A percentile compares a stretch with the other conserved stretches of the same genome.
Evolutionary conservation across 306 rosid species (phyloP).

Genomic region (Casuarina glauca): DNA sequence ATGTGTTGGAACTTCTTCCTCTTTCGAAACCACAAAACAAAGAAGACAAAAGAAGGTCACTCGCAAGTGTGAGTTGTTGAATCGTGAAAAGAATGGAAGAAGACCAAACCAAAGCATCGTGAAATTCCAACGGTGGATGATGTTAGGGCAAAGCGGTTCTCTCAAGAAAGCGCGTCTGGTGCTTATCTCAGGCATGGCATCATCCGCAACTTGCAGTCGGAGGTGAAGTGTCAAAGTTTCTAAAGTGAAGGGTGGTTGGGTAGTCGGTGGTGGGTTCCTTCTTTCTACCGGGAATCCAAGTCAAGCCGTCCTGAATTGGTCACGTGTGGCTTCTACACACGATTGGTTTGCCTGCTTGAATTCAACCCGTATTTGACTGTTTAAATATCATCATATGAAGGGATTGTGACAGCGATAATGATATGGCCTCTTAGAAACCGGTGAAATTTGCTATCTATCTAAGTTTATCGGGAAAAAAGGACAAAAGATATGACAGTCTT

Average conservation of each 20-base stretch:
- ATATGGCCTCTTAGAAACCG: too few relatives aligned
- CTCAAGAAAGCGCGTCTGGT: not conserved
- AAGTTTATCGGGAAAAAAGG: too few relatives aligned
- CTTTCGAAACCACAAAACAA: not conserved
- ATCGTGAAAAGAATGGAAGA: not conserved
- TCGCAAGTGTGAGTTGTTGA: not conserved
- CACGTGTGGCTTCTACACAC: not conserved
- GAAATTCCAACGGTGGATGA: not conserved
- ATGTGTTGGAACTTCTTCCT: not conserved
- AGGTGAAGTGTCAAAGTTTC: too few relatives aligned
- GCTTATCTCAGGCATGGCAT: conserved; percentile 5
- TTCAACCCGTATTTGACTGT: not conserved
- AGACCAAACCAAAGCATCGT: not conserved
- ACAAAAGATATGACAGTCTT: too few relatives aligned
- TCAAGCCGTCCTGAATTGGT: not conserved
- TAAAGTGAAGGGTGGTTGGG: too few relatives aligned
- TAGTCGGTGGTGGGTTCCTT: not conserved
- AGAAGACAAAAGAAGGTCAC: not conserved
- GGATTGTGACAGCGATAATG: too few relatives aligned
- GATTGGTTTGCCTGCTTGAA: not conserved
- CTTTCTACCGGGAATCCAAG: not conserved
- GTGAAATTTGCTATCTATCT: too few relatives aligned
- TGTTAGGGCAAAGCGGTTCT: not conserved
- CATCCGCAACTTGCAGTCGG: not conserved
- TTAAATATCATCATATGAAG: not conserved